Evolutionary conservation across 2,329 filamentous ascomycete species (phyloP).

Genomic region (Grosmannia serpens): DNA sequence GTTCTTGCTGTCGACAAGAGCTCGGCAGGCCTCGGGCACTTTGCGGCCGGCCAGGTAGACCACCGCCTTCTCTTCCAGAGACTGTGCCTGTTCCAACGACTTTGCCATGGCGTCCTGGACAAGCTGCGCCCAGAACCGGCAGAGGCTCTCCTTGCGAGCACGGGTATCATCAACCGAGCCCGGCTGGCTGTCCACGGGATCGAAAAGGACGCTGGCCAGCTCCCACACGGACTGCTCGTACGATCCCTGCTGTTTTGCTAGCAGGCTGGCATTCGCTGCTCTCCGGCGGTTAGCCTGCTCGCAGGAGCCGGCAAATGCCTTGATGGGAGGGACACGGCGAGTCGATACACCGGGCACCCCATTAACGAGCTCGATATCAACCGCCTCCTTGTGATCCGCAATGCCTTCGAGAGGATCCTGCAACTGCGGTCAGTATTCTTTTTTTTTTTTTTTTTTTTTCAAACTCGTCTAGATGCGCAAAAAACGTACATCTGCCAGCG

Average conservation of each 20-base stretch:
- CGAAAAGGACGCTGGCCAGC: constrained; percentile 77
- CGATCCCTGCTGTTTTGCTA: constrained; percentile 20
- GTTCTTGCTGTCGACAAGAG: constrained; percentile 64
- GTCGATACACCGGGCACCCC: constrained; percentile 50
- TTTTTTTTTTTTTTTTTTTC: background rate
- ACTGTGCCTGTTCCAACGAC: constrained; percentile 45
- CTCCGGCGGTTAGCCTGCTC: constrained; percentile 22
- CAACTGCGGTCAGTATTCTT: constrained; percentile 10
- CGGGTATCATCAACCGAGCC: constrained; percentile 26
- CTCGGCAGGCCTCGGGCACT: constrained; percentile 70
- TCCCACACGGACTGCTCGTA: constrained; percentile 76
- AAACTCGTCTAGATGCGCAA: background rate
- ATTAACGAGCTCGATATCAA: constrained; percentile 40
- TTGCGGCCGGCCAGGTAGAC: constrained; percentile 68
- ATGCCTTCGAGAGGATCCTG: constrained; percentile 22
- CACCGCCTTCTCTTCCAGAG: constrained; percentile 73
- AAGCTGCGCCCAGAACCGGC: constrained; percentile 53
- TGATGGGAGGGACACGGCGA: constrained; percentile 32
- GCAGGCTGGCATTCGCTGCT: constrained; percentile 21
- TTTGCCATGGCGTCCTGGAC: constrained; percentile 44
- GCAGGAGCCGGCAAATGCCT: constrained; percentile 28
- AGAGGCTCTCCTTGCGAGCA: constrained; percentile 52
- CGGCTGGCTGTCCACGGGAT: constrained; percentile 41
- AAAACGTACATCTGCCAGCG: constrained; percentile 3
- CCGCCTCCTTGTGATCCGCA: constrained; percentile 39